Evolutionary conservation across 208 protist species (phyloP).

Genomic region (Wallacemonas rigidus): DNA sequence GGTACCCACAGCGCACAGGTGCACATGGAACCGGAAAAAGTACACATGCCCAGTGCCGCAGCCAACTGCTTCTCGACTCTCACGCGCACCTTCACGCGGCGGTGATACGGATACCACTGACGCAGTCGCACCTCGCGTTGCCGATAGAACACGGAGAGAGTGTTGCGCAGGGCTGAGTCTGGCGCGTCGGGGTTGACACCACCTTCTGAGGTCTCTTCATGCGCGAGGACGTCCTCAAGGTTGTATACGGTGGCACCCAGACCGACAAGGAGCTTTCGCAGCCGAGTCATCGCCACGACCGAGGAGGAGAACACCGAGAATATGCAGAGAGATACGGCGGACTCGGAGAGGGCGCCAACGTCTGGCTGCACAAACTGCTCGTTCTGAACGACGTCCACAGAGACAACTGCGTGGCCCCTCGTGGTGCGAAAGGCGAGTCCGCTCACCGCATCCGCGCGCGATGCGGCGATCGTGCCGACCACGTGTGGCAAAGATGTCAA

Average conservation of each 20-base stretch:
- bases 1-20: constrained; percentile 95
- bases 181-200: too few relatives aligned
- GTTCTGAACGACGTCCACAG: constrained; percentile 51
- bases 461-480: constrained; percentile 28
- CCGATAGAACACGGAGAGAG: neutral
- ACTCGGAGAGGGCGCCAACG: constrained; percentile 20
- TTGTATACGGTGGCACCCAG: constrained; percentile 90
- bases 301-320: constrained; percentile 94
- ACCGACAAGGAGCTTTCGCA: constrained; percentile 89
- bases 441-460: constrained; percentile 56
- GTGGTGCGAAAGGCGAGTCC: constrained; percentile 88
- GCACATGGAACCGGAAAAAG: constrained; percentile 80
- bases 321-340: constrained; percentile 59
- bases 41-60: constrained; percentile 93
- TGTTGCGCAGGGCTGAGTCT: neutral
- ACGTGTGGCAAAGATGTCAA: constrained; percentile 24
- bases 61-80: constrained; percentile 53
- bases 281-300: constrained; percentile 52
- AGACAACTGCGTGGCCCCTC: constrained; percentile 85
- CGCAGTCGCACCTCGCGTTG: constrained; percentile 19
- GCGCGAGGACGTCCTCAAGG: constrained; percentile 51
- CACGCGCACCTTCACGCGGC: constrained; percentile 44
- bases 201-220: neutral
- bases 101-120: constrained; percentile 50
- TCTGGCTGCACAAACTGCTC: constrained; percentile 60